Base-by-base conservation (phyloP, 2,329 filamentous ascomycete species). In the Fusarium anguioides region DNA sequence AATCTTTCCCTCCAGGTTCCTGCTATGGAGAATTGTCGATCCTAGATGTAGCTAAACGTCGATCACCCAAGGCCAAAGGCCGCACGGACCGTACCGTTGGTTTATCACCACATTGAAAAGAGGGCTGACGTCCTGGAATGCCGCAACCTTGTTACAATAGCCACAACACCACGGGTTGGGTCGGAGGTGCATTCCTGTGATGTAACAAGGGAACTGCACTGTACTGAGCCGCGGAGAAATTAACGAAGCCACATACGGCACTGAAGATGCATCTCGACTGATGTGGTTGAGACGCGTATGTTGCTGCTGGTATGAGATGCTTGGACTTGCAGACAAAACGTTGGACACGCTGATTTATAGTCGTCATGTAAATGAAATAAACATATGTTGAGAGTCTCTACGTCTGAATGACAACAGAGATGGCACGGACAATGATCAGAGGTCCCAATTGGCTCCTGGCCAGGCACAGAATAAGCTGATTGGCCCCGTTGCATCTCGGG, bases 1-100 rank as follows among this genome's bases (percentile, higher is more conserved):
- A 41, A 42, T 62, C 20, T 44, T 48, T 39, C 35, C 47, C 54
- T 66, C 50, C 24, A 51, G 27, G 40, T 41, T 62, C 31, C 26
- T 49, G 47, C 17, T 48, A 48, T 45, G 51, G 65, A 62, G 47
- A 51, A 39, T 21, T 26, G 60, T 58, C 36, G 65, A 68, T 68
- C 65, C 24, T 44, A 21, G 39, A 65, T 18, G 66, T 48, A 60
- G 35, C 66, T 57, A 65, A 55, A 51, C 49, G 64, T 56, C 54
- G 62, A 58, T 63, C 62, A 39, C 47, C n/a, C 27, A 29, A 29
- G 8, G 27, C 26, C 26, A 46, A 57, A 64, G 53, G 37, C 60
- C 64, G 57, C 69, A 71, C 66, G 60, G 69, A 72, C 69, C 57
- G 58, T 64, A 60, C 60, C 64, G 27, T 29, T 29, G n/a, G 54